These are phyloP conservation scores for Trichoderma koningii DNA, from an alignment of 2,329 filamentous ascomycete species.

Conservation along the genomic window DNA sequence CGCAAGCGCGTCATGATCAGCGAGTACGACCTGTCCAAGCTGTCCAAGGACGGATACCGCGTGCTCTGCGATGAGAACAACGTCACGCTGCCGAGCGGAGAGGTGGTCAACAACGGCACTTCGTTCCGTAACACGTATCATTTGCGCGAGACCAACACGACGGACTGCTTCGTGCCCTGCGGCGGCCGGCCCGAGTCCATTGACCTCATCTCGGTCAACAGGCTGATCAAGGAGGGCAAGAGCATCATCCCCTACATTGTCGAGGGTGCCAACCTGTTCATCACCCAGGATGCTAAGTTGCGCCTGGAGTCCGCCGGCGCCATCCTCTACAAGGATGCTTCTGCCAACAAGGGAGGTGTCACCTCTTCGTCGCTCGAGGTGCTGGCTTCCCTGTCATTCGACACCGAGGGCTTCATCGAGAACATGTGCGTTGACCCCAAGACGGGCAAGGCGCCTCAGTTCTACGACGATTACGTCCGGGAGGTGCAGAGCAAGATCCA, in stretches of 20 bases:
- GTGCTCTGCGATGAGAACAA: constrained; percentile 91
- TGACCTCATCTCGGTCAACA: constrained; percentile 82
- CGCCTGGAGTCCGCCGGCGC: constrained; percentile 94
- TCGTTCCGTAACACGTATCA: constrained; percentile 98
- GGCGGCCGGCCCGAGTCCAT: constrained; percentile 96
- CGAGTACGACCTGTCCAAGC: constrained; percentile 80
- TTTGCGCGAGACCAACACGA: constrained; percentile 72
- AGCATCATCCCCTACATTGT: constrained; percentile 89
- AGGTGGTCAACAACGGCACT: constrained; percentile 86
- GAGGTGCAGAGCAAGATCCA: constrained; percentile 89
- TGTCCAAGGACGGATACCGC: constrained; percentile 86
- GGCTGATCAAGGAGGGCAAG: constrained; percentile 89
- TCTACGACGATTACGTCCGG: constrained; percentile 92
- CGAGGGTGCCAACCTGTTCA: constrained; percentile 97
- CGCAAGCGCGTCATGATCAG: constrained; percentile 87
- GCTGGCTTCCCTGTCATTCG: constrained; percentile 89
- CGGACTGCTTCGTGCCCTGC: constrained; percentile 92
- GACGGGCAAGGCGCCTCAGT: constrained; percentile 73
- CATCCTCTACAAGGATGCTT: constrained; percentile 95
- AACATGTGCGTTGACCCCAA: constrained; percentile 85
- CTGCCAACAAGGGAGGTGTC: constrained; percentile 97
- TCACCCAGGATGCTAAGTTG: constrained; percentile 96
- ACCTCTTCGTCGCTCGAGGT: constrained; percentile 97
- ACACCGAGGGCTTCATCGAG: constrained; percentile 82
- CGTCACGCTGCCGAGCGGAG: constrained; percentile 82